These are phyloP conservation scores for Dictyostelium citrinum DNA, from an alignment of 78 protist species.

Conservation along the genomic window DNA sequence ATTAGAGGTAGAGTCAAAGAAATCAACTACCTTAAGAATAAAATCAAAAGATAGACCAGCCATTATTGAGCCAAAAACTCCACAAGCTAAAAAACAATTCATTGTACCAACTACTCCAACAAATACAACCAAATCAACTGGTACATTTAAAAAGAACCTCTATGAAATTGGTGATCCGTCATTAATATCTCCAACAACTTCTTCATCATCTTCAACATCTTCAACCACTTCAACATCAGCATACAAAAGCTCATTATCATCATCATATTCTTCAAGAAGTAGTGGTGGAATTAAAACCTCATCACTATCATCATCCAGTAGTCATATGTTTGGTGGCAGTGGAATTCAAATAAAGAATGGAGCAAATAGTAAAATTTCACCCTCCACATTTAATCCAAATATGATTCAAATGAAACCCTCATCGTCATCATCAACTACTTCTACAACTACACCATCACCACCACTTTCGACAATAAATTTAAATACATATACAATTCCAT, in stretches of 20 bases:
- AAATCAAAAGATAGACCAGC: conserved; percentile 12
- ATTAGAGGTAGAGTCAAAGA: neutral
- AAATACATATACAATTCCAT: neutral
- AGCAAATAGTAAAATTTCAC: neutral
- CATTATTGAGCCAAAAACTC: conserved; percentile 9
- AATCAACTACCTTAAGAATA: neutral
- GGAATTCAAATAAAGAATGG: neutral
- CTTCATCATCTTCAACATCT: neutral
- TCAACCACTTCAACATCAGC: neutral
- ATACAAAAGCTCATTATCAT: neutral
- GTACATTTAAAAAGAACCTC: neutral
- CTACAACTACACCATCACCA: neutral
- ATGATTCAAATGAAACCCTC: neutral
- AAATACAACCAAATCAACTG: neutral
- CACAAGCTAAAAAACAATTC: neutral
- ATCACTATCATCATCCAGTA: neutral
- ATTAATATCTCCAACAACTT: neutral
- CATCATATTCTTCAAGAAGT: conserved; percentile 1
- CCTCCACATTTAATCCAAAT: neutral
- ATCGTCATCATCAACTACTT: neutral
- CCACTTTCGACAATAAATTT: neutral
- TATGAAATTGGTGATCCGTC: neutral
- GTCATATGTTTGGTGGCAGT: neutral
- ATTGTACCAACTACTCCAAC: neutral
- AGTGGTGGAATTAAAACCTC: neutral